phyloP scores from a whole-genome alignment of 257 asterid species.

The Ocimum tenuiflorum region DNA sequence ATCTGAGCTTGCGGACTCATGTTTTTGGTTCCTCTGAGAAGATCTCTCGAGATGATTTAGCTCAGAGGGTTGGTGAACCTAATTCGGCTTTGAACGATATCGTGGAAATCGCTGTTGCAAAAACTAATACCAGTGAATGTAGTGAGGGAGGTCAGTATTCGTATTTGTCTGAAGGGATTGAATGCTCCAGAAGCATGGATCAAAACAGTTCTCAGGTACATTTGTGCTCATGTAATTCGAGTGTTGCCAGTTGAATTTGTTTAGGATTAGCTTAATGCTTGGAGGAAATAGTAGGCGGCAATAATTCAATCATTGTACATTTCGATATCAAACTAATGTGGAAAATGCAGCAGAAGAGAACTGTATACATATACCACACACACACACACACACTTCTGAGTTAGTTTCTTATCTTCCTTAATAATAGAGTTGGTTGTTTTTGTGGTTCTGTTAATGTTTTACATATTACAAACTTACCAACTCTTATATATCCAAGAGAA shows the following conservation, averaged over 20 bases:
- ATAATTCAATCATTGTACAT: neutral
- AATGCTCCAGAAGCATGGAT: slow-evolving; percentile 11
- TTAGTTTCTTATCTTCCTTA: neutral
- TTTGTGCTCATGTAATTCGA: neutral
- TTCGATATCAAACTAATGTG: neutral
- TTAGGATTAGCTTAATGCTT: neutral
- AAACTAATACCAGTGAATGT: slow-evolving; percentile 9
- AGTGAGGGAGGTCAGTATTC: neutral
- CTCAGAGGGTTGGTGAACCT: slow-evolving; percentile 9
- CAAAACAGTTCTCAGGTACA: slow-evolving; percentile 21
- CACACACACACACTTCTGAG: neutral
- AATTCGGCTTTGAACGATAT: slow-evolving; percentile 8
- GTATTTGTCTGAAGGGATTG: slow-evolving; percentile 3
- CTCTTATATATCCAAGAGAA: slow-evolving; percentile 17
- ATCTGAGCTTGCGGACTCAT: slow-evolving; percentile 18
- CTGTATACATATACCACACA: neutral
- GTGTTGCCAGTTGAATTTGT: neutral
- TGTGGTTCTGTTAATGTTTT: neutral
- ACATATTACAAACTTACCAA: slow-evolving; percentile 3
- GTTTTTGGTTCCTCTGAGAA: neutral
- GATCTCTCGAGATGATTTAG: neutral
- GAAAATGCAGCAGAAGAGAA: slow-evolving; percentile 4
- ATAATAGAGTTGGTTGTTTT: neutral
- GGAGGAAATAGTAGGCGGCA: neutral
- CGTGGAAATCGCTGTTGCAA: slow-evolving; percentile 11